Percentiles rank a stretch among this genome's conserved stretches.
Evolutionary conservation across 768 basidiomycete genomes (phyloP).

Genomic region (Podaxis rugospora): DNA sequence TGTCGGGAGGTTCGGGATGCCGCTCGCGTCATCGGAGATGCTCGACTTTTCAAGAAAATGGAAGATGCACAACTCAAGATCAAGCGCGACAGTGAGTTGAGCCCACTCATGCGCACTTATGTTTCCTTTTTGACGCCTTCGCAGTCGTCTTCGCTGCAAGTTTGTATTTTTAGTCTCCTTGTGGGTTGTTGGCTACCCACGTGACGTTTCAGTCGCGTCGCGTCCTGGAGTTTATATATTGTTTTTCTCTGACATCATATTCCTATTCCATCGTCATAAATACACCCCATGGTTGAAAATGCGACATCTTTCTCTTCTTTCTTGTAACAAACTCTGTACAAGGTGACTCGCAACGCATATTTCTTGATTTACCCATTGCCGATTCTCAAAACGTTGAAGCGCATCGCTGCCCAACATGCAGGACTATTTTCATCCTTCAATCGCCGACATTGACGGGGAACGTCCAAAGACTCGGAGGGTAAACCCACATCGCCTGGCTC

Average conservation of each 20-base stretch:
- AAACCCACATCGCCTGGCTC: constrained; percentile 67
- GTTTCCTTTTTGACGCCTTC: constrained; percentile 4
- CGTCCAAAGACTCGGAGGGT: constrained; percentile 48
- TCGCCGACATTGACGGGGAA: constrained; percentile 25
- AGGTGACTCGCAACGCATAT: neutral
- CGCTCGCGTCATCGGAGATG: constrained; percentile 95
- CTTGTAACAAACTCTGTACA: neutral
- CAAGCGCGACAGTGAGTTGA: constrained; percentile 86
- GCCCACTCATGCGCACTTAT: neutral
- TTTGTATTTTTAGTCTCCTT: constrained; percentile 62
- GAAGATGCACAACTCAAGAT: constrained; percentile 92
- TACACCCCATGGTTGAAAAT: neutral
- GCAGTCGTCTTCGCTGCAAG: constrained; percentile 85
- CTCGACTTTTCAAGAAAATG: constrained; percentile 96
- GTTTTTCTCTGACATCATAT: constrained; percentile 4
- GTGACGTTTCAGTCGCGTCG: constrained; percentile 4
- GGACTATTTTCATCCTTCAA: constrained; percentile 19
- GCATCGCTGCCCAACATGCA: constrained; percentile 18
- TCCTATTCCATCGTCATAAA: neutral
- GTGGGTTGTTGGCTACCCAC: neutral
- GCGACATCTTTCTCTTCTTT: neutral
- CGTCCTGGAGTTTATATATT: constrained; percentile 11
- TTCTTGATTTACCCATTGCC: constrained; percentile 4
- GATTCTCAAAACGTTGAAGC: constrained; percentile 16
- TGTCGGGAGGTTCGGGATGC: constrained; percentile 97